A percentile compares a stretch with the other conserved stretches of the same genome.
Conservation (phyloP, 768 basidiomycete genomes). For the Boletus vinaceobasis region DNA sequence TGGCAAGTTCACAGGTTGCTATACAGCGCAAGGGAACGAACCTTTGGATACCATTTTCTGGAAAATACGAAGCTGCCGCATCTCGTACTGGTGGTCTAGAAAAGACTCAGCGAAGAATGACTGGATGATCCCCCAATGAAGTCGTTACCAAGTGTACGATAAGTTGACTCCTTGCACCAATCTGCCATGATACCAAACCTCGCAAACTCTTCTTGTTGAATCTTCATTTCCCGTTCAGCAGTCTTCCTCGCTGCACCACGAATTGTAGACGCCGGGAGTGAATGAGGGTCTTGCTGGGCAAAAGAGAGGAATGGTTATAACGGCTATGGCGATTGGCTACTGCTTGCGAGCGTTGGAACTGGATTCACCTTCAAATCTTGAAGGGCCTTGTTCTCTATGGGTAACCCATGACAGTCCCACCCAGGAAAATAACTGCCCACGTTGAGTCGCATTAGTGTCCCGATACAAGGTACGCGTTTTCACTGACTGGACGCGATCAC, state of each 20-base stretch:
- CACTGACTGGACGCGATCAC: slow-evolving; percentile 76
- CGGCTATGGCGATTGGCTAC: neutral
- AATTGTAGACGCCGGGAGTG: slow-evolving; percentile 57
- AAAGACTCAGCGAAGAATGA: neutral
- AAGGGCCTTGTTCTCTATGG: slow-evolving; percentile 93
- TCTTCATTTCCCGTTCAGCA: slow-evolving; percentile 68
- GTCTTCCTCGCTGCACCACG: slow-evolving; percentile 68
- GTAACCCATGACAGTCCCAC: slow-evolving; percentile 98
- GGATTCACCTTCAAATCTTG: slow-evolving; percentile 64
- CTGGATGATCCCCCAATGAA: neutral
- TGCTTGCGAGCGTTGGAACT: neutral
- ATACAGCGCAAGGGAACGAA: slow-evolving; percentile 17
- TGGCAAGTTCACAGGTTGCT: neutral
- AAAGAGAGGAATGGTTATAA: neutral
- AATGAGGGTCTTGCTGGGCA: slow-evolving; percentile 51
- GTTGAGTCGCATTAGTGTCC: slow-evolving; percentile 1
- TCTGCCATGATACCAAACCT: slow-evolving; percentile 90
- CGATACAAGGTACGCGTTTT: neutral
- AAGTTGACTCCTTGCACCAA: slow-evolving; percentile 70
- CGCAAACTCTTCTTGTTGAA: slow-evolving; percentile 77
- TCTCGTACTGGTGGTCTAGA: slow-evolving; percentile 82
- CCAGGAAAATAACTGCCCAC: slow-evolving; percentile 82
- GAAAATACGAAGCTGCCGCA: slow-evolving; percentile 83
- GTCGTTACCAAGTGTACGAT: slow-evolving; percentile 76
- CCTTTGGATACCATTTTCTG: slow-evolving; percentile 86